Base-by-base conservation (phyloP, 2,329 filamentous ascomycete genomes). In the Aspergillus sp. region DNA sequence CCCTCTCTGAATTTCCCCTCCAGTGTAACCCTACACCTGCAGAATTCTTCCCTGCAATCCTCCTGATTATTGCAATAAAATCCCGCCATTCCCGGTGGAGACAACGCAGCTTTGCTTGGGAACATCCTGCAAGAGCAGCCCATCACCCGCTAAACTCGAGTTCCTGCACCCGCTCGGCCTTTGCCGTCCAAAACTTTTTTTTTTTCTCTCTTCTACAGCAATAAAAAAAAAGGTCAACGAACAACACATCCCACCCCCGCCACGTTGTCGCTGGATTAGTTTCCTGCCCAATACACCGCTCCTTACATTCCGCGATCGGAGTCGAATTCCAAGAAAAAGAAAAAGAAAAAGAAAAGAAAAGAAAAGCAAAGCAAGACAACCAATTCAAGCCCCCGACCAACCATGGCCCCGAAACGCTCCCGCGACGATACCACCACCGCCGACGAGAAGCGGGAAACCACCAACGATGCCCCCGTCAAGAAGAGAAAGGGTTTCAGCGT, bases 401-500 rank as follows among this genome's bases (percentile, higher is more conserved):
- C 57, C 23, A 90, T 90, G 87, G 79, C 81, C n/a, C 71, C 81
- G 19, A 90, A 88, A 74, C 78, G 86, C 63, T 71, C 82, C n/a
- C 79, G 76, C 30, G 84, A 86, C 55, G 77, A 32, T 25, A 30
- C 73, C 19, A 65, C 72, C 19, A 65, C 72, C 49, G 66, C 76
- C 42, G 78, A 74, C 7, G 72, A 76, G 15, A 86, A 86, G 71
- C 86, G 84, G 53, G 32, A 15, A 36, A 32, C 21, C 23, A 49
- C 64, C 10, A 54, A 64, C 19, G 70, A 67, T 25, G 70, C 75
- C 39, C 60, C 66, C 21, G 80, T 66, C 47, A 83, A 85, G 71
- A 85, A 83, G 64, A 84, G 80, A 65, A 89, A 90, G 68, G 92
- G 91, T 54, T 97, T 98, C 80, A 85, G 85, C 42, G 90, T 97